A percentile compares a stretch with the other conserved stretches of the same genome.
These are phyloP conservation scores for Ogataea sp. DNA, from an alignment of 805 yeast genomes.

Conservation along the genomic window DNA sequence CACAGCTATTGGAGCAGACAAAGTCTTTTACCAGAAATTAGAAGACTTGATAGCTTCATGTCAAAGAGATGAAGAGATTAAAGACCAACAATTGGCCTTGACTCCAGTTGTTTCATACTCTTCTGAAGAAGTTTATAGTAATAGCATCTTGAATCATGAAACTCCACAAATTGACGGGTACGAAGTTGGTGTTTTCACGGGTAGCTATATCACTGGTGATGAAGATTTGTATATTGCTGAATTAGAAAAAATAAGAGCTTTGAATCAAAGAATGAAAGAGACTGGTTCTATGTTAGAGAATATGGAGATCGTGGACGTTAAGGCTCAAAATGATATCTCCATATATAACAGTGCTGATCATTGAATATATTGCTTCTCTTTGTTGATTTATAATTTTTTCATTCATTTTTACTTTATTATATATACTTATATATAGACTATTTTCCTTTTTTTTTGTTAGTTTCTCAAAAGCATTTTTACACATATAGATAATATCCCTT, in stretches of 20 bases:
- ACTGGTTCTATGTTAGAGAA: conserved; percentile 25
- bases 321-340: conserved; percentile 65
- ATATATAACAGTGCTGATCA: conserved; percentile 53
- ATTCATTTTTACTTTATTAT: too few relatives aligned
- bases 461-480: too few relatives aligned
- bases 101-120: conserved; percentile 27
- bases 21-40: conserved; percentile 79
- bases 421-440: too few relatives aligned
- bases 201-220: conserved; percentile 88
- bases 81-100: conserved; percentile 24
- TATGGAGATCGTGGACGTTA: conserved; percentile 50
- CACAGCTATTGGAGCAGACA: conserved; percentile 77
- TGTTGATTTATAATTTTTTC: too few relatives aligned
- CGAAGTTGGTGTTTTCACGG: conserved; percentile 97
- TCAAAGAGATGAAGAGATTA: conserved; percentile 24
- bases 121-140: conserved; percentile 21
- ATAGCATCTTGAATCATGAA: conserved; percentile 11
- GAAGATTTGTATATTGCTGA: conserved; percentile 76
- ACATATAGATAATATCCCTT: too few relatives aligned
- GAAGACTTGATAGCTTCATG: conserved; percentile 82
- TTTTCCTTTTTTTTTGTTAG: too few relatives aligned
- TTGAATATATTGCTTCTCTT: too few relatives aligned
- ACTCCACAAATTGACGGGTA: conserved; percentile 45
- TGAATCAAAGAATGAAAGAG: conserved; percentile 50
- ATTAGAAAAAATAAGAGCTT: conserved; percentile 76